Evolutionary conservation across 148 eudicot genomes (phyloP).

Genomic region (Hydrangea macrophylla): DNA sequence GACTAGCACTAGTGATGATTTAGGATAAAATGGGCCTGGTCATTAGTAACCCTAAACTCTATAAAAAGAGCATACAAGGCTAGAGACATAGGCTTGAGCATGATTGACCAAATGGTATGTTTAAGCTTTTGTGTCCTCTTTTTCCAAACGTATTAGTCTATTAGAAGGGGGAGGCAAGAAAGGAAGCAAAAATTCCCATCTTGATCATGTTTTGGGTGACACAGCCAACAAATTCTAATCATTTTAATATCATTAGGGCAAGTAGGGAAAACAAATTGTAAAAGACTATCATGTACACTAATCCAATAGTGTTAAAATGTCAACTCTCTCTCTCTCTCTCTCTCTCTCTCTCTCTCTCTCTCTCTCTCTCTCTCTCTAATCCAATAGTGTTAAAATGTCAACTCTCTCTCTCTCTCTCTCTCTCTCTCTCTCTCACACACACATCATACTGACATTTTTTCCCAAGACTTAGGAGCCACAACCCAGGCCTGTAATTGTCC

Average conservation of each 20-base stretch:
- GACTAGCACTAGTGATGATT: constrained; percentile 24
- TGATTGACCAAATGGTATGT: constrained; percentile 15
- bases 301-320: neutral
- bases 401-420: too few relatives aligned
- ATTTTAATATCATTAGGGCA: constrained; percentile 19
- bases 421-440: too few relatives aligned
- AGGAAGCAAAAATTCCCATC: constrained; percentile 27
- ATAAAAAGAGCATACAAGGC: neutral
- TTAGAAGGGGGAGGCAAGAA: constrained; percentile 24
- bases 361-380: too few relatives aligned
- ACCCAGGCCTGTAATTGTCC: too few relatives aligned
- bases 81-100: neutral
- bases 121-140: neutral
- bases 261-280: neutral
- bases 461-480: too few relatives aligned
- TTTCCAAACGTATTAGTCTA: constrained; percentile 5
- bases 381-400: too few relatives aligned
- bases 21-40: constrained; percentile 9
- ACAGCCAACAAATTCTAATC: constrained; percentile 19
- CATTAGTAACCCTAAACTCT: constrained; percentile 10
- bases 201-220: constrained; percentile 39
- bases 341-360: neutral
- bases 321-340: neutral
- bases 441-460: too few relatives aligned
- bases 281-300: neutral